A percentile compares a stretch with the other conserved stretches of the same genome.
phyloP scores from a whole-genome alignment of 2,329 filamentous ascomycete species.

The Dothideomycetes sp. region DNA sequence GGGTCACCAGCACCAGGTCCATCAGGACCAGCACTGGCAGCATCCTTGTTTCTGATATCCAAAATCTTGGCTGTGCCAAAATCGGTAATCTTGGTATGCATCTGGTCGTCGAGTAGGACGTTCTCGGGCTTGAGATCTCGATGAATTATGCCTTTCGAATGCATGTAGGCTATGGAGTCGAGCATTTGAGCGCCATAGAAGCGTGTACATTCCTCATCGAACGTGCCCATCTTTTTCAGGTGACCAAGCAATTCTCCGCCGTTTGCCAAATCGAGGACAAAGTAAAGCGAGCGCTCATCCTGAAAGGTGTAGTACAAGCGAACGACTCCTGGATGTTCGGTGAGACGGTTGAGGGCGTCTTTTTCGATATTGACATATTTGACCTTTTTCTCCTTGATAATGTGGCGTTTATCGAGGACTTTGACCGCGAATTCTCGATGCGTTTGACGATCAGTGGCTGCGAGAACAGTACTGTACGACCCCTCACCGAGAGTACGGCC shows the following conservation, averaged over 20 bases:
- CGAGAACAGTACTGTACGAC: slow-evolving; percentile 92
- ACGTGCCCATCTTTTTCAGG: slow-evolving; percentile 86
- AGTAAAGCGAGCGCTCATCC: slow-evolving; percentile 91
- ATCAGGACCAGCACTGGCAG: slow-evolving; percentile 24
- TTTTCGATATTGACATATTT: slow-evolving; percentile 99
- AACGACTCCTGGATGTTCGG: slow-evolving; percentile 92
- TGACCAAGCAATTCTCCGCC: slow-evolving; percentile 88
- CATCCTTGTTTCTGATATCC: slow-evolving; percentile 39
- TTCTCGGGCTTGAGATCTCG: slow-evolving; percentile 96
- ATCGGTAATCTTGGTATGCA: slow-evolving; percentile 98
- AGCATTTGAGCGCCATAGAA: slow-evolving; percentile 96
- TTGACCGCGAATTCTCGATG: slow-evolving; percentile 97
- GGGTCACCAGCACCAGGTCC: slow-evolving; percentile 38
- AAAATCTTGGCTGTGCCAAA: slow-evolving; percentile 97
- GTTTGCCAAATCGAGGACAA: slow-evolving; percentile 86
- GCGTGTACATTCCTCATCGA: slow-evolving; percentile 85
- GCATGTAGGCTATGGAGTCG: slow-evolving; percentile 96
- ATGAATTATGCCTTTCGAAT: slow-evolving; percentile 89
- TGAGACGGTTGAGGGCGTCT: slow-evolving; percentile 90
- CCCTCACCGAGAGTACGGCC: slow-evolving; percentile 85
- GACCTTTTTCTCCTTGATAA: slow-evolving; percentile 99
- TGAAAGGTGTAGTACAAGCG: slow-evolving; percentile 98
- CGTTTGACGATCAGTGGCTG: slow-evolving; percentile 87
- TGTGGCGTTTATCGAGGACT: slow-evolving; percentile 94
- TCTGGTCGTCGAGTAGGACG: slow-evolving; percentile 84